Base-by-base conservation (phyloP, 2,329 filamentous ascomycete genomes). In the Xenoacremonium recifei region DNA sequence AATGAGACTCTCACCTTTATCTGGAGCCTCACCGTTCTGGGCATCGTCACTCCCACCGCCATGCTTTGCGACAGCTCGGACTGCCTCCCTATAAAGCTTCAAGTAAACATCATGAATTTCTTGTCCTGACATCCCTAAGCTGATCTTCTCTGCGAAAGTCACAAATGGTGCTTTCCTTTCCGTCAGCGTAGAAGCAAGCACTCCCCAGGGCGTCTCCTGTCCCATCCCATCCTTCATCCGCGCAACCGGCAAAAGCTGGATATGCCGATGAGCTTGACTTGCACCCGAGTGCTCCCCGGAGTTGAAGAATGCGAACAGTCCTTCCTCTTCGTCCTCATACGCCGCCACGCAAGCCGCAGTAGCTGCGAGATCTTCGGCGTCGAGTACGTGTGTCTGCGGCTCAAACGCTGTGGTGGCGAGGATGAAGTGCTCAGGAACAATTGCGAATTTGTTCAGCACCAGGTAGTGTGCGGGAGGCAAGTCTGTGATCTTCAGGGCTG, bases 381-480 rank as follows among this genome's bases (percentile, higher is more conserved):
- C 81, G 2, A 89, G 70, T 5, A 83, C 57, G 50, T 84, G 69
- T 2, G 79, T 82, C 68, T 89, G 85, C n/a, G 69, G 67, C 57
- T 80, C 77, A 59, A 82, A 81, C 1, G 67, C 62, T n/a, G 67
- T 76, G 0, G 85, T 89, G 0, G 80, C 77, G 35, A 89, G 73
- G 51, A 89, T 87, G 59, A 86, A 87, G 65, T 89, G 85, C 54
- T 82, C 75, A 0, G 78, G 75, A 23, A 87, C 82, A 36, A 89
- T 66, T 36, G 85, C 84, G 54, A 85, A 89, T 62, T 89, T 89
- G 70, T 89, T 89, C 30, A 89, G 69, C 2, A 89, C 79, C 31
- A 89, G 71, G 44, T 75, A 72, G 61, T 89, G 84, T 7, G 68
- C 62, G 1, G 78, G 68, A 2, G 68, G 69, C 6, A 86, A 56